Base-by-base conservation (phyloP, 371 early-diverging fungal species). In the Mucor indicus region DNA sequence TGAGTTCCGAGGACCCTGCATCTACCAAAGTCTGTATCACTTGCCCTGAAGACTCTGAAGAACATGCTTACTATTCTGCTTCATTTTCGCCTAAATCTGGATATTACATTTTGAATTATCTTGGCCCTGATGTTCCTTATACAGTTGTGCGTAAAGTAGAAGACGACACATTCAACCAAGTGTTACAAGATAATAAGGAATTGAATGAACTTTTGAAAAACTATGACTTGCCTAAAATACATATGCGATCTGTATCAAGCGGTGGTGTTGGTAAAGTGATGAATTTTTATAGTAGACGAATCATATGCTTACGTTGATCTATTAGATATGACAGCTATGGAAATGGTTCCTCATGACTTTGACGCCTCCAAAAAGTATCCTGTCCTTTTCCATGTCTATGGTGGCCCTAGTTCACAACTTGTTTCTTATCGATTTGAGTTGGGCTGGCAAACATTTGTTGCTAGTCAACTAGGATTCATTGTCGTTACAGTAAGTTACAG, bases 361-460 rank as follows among this genome's bases (percentile, higher is more conserved):
- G 81, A 95, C 38, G 67, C 68, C 3, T 62, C 39, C 12, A 73
- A 72, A 16, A 65, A 72, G 5, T 94, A 97, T 53, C 93, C 93
- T 15, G 91, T 95, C 1, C 52, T 96, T 20, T 87, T 95, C 67
- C 79, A 83, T 55, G 88, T 92, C 11, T 96, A 95, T 60, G 96
- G 95, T 21, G 98, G 98, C 2, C 97, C 97, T 27, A 83, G 83
- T 48, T 93, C 95, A 12, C 96, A 98, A 59, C 50, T 83, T 24
- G 97, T 91, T 2, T 75, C 81, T n/a, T 75, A 83, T 21, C 64
- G 70, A 40, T 93, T 86, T 58, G 56, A 65, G 7, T 68, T 90
- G 15, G 84, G 83, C 48, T 88, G 89, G 76, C 84, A 89, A 42
- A 79, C 80, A 7, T 83, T 90, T 55, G 80, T 90, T 25, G 84